A percentile compares a stretch with the other conserved stretches of the same genome.
These are phyloP conservation scores for Cicer chorassanicum DNA, from an alignment of 306 rosid genomes.

Conservation along the genomic window DNA sequence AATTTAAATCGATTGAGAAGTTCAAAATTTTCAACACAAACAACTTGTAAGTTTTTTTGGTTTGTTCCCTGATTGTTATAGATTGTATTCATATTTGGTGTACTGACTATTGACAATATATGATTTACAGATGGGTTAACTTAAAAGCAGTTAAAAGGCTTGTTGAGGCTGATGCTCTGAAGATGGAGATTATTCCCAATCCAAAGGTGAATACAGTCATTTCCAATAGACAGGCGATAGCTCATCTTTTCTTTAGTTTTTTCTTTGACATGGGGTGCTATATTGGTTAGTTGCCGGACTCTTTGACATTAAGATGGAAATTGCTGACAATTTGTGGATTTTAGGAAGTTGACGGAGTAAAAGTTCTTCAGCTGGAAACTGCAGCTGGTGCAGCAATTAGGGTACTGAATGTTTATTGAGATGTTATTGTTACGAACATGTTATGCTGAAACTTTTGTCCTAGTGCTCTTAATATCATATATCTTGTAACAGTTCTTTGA, in stretches of 20 bases:
- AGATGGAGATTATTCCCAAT: slow-evolving; percentile 98
- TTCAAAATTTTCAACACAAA: slow-evolving; percentile 97
- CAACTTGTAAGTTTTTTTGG: slow-evolving; percentile 68
- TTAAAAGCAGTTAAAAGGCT: slow-evolving; percentile 88
- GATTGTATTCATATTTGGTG: slow-evolving; percentile 25
- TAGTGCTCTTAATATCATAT: slow-evolving; percentile 25
- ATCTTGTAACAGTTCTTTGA: slow-evolving; percentile 75
- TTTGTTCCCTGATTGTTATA: slow-evolving; percentile 27
- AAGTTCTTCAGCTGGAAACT: slow-evolving; percentile 98
- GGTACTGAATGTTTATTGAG: slow-evolving; percentile 53
- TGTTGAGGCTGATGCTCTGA: slow-evolving; percentile 85
- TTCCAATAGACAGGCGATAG: slow-evolving; percentile 33
- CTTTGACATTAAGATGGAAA: slow-evolving; percentile 28
- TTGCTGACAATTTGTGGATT: slow-evolving; percentile 44
- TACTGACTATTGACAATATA: slow-evolving; percentile 49
- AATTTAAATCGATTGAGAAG: slow-evolving; percentile 93
- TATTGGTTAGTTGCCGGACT: slow-evolving; percentile 4
- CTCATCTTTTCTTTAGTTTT: slow-evolving; percentile 15
- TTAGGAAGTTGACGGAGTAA: slow-evolving; percentile 93
- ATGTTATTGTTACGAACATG: slow-evolving; percentile 56
- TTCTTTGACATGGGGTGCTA: neutral
- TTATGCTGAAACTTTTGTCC: slow-evolving; percentile 27
- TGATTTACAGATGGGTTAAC: slow-evolving; percentile 82
- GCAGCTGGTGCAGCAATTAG: slow-evolving; percentile 99
- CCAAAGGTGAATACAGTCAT: slow-evolving; percentile 75